These are phyloP conservation scores for Aspergillus fijiensis DNA, from an alignment of 2,329 filamentous ascomycete genomes.

Conservation along the genomic window DNA sequence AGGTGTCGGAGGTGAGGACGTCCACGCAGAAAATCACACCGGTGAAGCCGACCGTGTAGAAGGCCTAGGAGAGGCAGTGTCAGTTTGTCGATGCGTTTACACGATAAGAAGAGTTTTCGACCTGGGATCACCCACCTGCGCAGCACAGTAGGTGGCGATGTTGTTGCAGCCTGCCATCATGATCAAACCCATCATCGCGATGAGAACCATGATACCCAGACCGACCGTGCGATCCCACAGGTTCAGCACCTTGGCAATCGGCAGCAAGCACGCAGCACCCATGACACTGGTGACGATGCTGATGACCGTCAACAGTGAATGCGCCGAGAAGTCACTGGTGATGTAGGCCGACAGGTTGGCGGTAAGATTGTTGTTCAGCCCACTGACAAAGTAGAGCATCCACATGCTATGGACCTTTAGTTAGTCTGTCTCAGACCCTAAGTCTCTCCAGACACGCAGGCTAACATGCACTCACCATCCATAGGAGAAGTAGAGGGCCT, in stretches of 20 bases:
- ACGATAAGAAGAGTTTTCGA: not conserved
- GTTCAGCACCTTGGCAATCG: slow-evolving; percentile 62
- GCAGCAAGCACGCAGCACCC: slow-evolving; percentile 58
- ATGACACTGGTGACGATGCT: slow-evolving; percentile 56
- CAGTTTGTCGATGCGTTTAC: not conserved
- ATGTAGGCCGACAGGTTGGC: slow-evolving; percentile 50
- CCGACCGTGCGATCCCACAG: slow-evolving; percentile 62
- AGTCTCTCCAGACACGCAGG: not conserved
- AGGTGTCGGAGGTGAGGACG: slow-evolving; percentile 62
- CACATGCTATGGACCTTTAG: slow-evolving; percentile 37
- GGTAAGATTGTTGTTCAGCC: slow-evolving; percentile 40
- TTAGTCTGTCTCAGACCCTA: not conserved
- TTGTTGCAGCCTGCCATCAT: slow-evolving; percentile 63
- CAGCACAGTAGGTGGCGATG: slow-evolving; percentile 63
- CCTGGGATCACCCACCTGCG: slow-evolving; percentile 37
- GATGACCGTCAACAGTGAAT: slow-evolving; percentile 56
- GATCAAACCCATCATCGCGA: slow-evolving; percentile 53
- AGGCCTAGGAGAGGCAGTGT: slow-evolving; percentile 40
- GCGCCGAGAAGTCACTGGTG: slow-evolving; percentile 52
- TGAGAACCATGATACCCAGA: slow-evolving; percentile 49
- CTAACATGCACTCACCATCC: slow-evolving; percentile 32
- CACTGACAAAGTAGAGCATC: slow-evolving; percentile 44
- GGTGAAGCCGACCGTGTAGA: slow-evolving; percentile 57
- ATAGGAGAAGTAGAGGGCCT: slow-evolving; percentile 39
- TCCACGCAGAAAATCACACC: slow-evolving; percentile 56